phyloP scores from a whole-genome alignment of 2,329 filamentous ascomycete genomes.

The Neonectria coccinea region DNA sequence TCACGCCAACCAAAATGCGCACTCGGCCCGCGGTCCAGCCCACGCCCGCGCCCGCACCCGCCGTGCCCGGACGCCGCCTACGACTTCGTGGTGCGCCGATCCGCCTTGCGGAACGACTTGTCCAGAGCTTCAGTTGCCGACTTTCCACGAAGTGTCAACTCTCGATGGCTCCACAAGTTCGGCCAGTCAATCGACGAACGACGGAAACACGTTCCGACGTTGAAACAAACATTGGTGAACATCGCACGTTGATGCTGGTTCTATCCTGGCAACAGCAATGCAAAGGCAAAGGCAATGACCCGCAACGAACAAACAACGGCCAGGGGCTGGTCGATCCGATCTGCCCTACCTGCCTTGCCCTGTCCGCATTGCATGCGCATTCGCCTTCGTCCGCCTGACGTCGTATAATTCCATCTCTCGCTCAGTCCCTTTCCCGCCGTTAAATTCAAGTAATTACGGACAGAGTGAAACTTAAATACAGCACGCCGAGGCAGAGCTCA shows the following conservation, averaged over 20 bases:
- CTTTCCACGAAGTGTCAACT: neutral
- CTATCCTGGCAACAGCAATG: neutral
- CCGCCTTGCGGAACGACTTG: neutral
- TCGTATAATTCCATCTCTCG: neutral
- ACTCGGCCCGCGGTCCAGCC: constrained; percentile 20
- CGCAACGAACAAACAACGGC: neutral
- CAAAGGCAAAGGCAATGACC: constrained; percentile 17
- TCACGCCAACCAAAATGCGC: constrained; percentile 11
- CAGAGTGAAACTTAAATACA: neutral
- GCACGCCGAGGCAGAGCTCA: constrained; percentile 2
- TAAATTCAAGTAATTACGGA: neutral
- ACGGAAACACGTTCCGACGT: neutral
- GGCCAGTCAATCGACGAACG: neutral
- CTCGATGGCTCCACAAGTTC: neutral
- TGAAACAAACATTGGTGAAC: constrained; percentile 13
- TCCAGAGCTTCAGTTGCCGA: constrained; percentile 1
- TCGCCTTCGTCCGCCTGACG: constrained; percentile 6
- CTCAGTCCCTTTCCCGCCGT: neutral
- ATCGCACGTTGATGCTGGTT: constrained; percentile 1
- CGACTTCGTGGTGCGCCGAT: constrained; percentile 2
- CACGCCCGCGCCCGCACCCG: constrained; percentile 6
- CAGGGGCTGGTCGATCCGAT: constrained; percentile 20
- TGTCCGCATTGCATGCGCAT: constrained; percentile 24
- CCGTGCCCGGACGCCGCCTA: constrained; percentile 14
- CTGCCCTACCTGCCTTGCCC: constrained; percentile 2